Base-by-base conservation (phyloP, 768 basidiomycete genomes). In the Suillus weaverae region DNA sequence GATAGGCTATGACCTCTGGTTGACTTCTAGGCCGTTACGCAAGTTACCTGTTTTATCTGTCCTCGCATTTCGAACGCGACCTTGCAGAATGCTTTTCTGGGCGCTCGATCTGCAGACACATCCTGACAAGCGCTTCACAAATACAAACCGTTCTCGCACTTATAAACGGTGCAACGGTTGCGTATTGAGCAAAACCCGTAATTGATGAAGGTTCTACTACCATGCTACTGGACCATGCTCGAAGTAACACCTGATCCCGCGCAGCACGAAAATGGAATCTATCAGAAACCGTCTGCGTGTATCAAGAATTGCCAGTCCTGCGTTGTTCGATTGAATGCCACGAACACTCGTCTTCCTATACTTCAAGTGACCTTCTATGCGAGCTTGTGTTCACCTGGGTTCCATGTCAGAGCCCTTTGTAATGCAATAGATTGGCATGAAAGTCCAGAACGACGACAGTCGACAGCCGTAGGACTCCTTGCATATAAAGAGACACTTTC, bases 241-340 rank as follows among this genome's bases (percentile, higher is more conserved):
- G 66, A 6, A 68, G 72, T n/a, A 77, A 89, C 64, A 87, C 86
- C 1, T 92, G 91, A 92, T 88, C 90, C 0, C 82, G 91, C 11
- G 81, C 82, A 9, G 90, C 87, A 2, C 81, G 90, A n/a, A 77
- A 87, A 69, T 82, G 69, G 81, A 80, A 66, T 71, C 68, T 10
- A 44, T 64, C 63, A 33, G 59, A 53, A 14, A 35, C 53, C 11
- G 61, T 63, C 59, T 26, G 35, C 18, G 11, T 63, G 41, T 32
- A 18, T 22, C 53, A 64, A 20, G 55, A 48, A 5, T 14, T 67
- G 22, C 62, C 69, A 11, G 66, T 68, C 13, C 71, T 73, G 66
- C 62, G 63, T 32, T 72, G 66, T 68, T 73, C 70, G 48, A 79
- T 70, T 39, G 68, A 69, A 44, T 73, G 73, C 63, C 22, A 57